Evolutionary conservation across 2,329 filamentous ascomycete species (phyloP).

Genomic region (Graphium sp.): DNA sequence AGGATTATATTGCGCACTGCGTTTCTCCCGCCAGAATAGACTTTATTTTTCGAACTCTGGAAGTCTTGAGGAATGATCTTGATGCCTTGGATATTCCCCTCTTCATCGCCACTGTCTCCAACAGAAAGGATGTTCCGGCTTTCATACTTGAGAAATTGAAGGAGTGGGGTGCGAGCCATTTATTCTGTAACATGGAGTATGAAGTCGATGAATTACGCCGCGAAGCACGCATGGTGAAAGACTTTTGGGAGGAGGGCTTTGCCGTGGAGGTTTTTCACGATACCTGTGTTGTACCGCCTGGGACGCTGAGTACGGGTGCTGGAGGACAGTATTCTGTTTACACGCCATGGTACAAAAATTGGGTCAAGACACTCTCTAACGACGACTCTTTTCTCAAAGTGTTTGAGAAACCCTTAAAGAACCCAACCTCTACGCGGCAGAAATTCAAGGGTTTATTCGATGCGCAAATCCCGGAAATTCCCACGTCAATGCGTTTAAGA

Average conservation of each 20-base stretch:
- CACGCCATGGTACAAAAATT: conserved; percentile 63
- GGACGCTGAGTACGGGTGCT: conserved; percentile 43
- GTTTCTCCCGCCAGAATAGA: conserved; percentile 60
- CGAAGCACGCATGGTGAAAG: conserved; percentile 49
- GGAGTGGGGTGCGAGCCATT: conserved; percentile 55
- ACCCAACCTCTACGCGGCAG: conserved; percentile 16
- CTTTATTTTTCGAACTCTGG: conserved; percentile 60
- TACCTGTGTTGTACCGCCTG: conserved; percentile 67
- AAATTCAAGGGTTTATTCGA: conserved; percentile 41
- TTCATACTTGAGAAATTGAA: conserved; percentile 49
- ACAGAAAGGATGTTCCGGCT: conserved; percentile 41
- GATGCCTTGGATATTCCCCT: conserved; percentile 60
- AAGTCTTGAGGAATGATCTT: conserved; percentile 48
- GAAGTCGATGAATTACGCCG: conserved; percentile 79
- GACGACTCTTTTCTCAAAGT: conserved; percentile 51
- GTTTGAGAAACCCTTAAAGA: conserved; percentile 28
- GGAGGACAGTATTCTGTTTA: conserved; percentile 78
- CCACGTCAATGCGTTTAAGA: conserved; percentile 43
- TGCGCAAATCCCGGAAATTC: conserved; percentile 39
- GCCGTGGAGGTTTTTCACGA: conserved; percentile 61
- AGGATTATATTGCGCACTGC: conserved; percentile 72
- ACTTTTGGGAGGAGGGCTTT: conserved; percentile 45
- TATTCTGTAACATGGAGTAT: conserved; percentile 79
- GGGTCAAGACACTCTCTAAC: conserved; percentile 56
- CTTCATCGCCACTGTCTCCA: conserved; percentile 53